Evolutionary conservation across 2,329 filamentous ascomycete species (phyloP).

Genomic region (Aspergillus texensis): DNA sequence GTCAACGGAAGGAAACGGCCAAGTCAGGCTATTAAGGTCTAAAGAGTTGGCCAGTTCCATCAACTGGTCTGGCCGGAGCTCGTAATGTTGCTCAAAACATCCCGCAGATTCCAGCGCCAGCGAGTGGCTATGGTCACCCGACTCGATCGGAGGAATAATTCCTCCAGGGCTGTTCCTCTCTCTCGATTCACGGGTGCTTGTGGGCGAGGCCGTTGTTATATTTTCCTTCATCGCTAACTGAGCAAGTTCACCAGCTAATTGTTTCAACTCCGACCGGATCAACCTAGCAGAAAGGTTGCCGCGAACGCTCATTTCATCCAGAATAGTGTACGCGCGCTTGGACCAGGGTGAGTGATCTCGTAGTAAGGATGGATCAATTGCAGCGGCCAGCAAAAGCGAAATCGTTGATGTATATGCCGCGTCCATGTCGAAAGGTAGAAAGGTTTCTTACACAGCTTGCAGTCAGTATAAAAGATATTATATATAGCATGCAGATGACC

Average conservation of each 20-base stretch:
- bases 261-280: slow-evolving; percentile 12
- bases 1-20: neutral
- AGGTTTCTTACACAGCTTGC: slow-evolving; percentile 37
- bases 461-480: too few species aligned
- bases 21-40: slow-evolving; percentile 5
- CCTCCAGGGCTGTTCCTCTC: neutral
- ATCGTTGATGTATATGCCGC: slow-evolving; percentile 46
- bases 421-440: slow-evolving; percentile 51
- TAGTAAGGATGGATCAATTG: slow-evolving; percentile 36
- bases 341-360: slow-evolving; percentile 36
- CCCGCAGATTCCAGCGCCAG: neutral
- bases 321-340: slow-evolving; percentile 20
- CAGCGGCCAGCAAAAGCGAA: slow-evolving; percentile 41
- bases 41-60: slow-evolving; percentile 4
- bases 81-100: neutral
- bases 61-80: slow-evolving; percentile 1
- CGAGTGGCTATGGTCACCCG: neutral
- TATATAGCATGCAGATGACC: too few species aligned
- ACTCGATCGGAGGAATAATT: too few species aligned
- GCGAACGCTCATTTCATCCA: slow-evolving; percentile 46
- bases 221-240: slow-evolving; percentile 2
- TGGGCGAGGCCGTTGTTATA: neutral
- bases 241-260: slow-evolving; percentile 13
- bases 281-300: slow-evolving; percentile 48
- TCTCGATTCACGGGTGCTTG: neutral